These are phyloP conservation scores for Daedaleopsis nitida DNA, from an alignment of 768 basidiomycete genomes.

Conservation along the genomic window DNA sequence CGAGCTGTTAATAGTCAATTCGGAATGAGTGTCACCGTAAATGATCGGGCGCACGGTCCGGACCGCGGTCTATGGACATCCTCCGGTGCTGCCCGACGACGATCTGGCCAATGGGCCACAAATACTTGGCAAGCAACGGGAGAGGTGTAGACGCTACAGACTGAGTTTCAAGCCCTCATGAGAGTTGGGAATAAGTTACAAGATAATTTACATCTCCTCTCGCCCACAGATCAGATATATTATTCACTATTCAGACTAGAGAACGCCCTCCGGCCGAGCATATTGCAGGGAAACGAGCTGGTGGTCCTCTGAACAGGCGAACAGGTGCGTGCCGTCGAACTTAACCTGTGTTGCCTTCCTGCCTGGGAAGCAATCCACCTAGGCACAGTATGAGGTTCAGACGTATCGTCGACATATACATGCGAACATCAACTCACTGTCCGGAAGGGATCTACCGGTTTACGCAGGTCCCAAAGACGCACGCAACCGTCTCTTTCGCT, in stretches of 20 bases:
- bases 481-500: conserved; percentile 41
- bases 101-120: background rate
- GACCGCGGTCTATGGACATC: no score
- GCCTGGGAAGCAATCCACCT: conserved; percentile 39
- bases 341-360: conserved; percentile 43
- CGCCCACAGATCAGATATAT: no score
- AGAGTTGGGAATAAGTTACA: background rate
- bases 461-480: conserved; percentile 52
- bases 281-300: conserved; percentile 35
- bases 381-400: background rate
- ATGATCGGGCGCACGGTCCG: background rate
- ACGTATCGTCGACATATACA: background rate
- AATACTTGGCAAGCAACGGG: no score
- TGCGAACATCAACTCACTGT: conserved; percentile 25
- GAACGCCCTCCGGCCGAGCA: background rate
- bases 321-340: conserved; percentile 33
- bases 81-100: background rate
- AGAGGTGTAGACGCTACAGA: no score
- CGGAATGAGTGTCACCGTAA: background rate
- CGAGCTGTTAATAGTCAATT: background rate
- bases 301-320: conserved; percentile 43
- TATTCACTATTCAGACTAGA: no score
- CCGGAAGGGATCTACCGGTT: conserved; percentile 27
- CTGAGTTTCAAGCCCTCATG: background rate
- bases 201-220: no score